Percentiles rank a stretch among this genome's conserved stretches.
These are phyloP conservation scores for Tetracladium marchalianum DNA, from an alignment of 495 filamentous ascomycete species.

Conservation along the genomic window DNA sequence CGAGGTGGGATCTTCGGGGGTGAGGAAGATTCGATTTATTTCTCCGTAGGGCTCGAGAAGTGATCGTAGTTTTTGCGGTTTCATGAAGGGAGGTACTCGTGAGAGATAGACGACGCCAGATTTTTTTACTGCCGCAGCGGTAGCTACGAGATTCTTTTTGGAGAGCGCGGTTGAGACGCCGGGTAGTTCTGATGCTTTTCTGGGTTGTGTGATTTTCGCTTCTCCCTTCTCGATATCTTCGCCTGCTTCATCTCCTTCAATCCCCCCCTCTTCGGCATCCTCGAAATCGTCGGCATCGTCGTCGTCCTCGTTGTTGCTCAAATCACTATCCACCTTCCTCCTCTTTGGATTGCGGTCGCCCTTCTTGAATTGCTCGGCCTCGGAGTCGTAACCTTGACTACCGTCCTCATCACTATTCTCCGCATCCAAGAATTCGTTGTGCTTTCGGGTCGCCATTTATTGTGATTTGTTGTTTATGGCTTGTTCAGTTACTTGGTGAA, in stretches of 20 bases:
- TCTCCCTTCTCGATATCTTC: slow-evolving; percentile 9
- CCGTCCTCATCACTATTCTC: slow-evolving; percentile 54
- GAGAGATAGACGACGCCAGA: slow-evolving; percentile 85
- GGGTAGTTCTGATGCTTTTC: slow-evolving; percentile 25
- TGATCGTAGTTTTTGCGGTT: slow-evolving; percentile 68
- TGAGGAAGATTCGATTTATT: slow-evolving; percentile 78
- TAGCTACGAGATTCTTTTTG: slow-evolving; percentile 49
- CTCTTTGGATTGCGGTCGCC: slow-evolving; percentile 55
- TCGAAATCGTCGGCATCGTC: slow-evolving; percentile 33
- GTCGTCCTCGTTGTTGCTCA: slow-evolving; percentile 22
- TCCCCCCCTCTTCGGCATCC: slow-evolving; percentile 20
- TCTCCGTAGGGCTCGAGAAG: slow-evolving; percentile 69
- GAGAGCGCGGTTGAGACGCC: slow-evolving; percentile 38
- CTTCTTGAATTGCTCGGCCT: slow-evolving; percentile 54
- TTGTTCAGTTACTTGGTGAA: too few species aligned
- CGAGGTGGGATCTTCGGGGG: slow-evolving; percentile 61
- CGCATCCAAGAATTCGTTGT: slow-evolving; percentile 67
- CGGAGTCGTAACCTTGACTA: slow-evolving; percentile 58
- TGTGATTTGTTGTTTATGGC: too few species aligned
- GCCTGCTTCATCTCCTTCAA: slow-evolving; percentile 8
- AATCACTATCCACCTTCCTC: slow-evolving; percentile 37
- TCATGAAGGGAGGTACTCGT: slow-evolving; percentile 89
- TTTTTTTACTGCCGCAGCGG: slow-evolving; percentile 45
- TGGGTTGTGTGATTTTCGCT: slow-evolving; percentile 15
- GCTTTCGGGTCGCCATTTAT: slow-evolving; percentile 33